Evolutionary conservation across 371 early-diverging fungal species (phyloP).

Genomic region (Lichtheimia ornata): DNA sequence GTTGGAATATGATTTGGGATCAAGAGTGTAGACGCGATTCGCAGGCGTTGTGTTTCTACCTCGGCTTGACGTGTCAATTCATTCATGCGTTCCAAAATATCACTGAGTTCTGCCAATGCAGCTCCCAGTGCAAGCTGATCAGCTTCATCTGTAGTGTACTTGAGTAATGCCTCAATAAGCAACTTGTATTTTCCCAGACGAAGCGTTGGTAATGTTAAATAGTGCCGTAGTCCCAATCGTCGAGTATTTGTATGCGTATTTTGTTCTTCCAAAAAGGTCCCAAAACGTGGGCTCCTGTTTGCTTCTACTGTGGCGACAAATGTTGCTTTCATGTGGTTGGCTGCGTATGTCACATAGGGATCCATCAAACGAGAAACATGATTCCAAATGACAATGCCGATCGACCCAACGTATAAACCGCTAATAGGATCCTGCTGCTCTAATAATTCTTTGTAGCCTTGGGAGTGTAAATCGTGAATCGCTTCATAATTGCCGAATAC

Average conservation of each 20-base stretch:
- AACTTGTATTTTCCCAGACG: conserved; percentile 38
- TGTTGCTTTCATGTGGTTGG: conserved; percentile 16
- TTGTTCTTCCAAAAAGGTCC: conserved; percentile 22
- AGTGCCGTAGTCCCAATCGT: conserved; percentile 34
- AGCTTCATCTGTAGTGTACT: conserved; percentile 29
- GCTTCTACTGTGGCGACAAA: conserved; percentile 19
- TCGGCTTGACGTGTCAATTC: conserved; percentile 19
- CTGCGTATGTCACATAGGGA: conserved; percentile 18
- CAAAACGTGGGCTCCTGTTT: conserved; percentile 23
- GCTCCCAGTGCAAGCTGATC: conserved; percentile 30
- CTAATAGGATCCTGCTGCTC: background rate
- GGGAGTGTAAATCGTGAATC: conserved; percentile 23
- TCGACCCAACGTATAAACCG: background rate
- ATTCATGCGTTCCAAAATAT: conserved; percentile 33
- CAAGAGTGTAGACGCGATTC: conserved; percentile 24
- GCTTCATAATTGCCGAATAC: conserved; percentile 34
- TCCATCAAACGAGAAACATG: conserved; percentile 18
- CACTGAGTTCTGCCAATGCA: conserved; percentile 25
- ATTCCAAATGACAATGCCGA: conserved; percentile 10
- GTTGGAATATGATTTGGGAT: conserved; percentile 12
- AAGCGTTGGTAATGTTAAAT: conserved; percentile 32
- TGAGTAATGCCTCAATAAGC: conserved; percentile 30
- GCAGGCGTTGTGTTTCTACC: conserved; percentile 27
- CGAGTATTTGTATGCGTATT: conserved; percentile 23
- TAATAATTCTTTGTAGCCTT: conserved; percentile 17